Conservation (phyloP, 2,329 filamentous ascomycete species). For the Scopulariopsis brevicaulis region DNA sequence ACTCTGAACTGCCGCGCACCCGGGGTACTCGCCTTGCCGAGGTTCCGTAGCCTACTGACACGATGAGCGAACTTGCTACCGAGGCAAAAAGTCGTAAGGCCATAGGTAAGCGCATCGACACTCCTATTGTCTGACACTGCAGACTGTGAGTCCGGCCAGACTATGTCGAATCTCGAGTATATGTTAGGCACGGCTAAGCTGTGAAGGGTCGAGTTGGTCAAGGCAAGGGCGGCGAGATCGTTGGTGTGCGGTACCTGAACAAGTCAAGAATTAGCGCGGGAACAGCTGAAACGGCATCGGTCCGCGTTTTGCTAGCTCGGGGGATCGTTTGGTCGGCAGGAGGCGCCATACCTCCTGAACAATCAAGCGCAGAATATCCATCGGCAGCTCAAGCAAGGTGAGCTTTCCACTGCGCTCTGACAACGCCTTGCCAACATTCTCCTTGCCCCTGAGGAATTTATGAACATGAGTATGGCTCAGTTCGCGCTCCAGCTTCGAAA, state of each 20-base stretch:
- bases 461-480: background rate
- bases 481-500: background rate
- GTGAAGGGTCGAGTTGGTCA: constrained; percentile 70
- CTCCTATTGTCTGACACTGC: constrained; percentile 55
- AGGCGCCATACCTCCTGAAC: constrained; percentile 54
- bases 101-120: constrained; percentile 75
- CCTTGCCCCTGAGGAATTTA: constrained; percentile 4
- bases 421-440: constrained; percentile 1
- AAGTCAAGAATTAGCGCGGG: background rate
- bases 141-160: constrained; percentile 66
- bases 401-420: constrained; percentile 19
- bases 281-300: background rate
- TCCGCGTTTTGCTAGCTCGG: constrained; percentile 2
- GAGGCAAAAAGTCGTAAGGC: constrained; percentile 68
- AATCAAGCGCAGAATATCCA: constrained; percentile 69
- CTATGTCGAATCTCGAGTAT: constrained; percentile 78
- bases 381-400: constrained; percentile 60
- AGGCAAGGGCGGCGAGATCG: constrained; percentile 66
- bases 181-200: constrained; percentile 65
- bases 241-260: constrained; percentile 66
- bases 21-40: background rate
- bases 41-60: constrained; percentile 20
- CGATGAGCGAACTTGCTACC: constrained; percentile 34
- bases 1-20: background rate
- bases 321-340: background rate